A percentile compares a stretch with the other conserved stretches of the same genome.
phyloP scores from a whole-genome alignment of 2,329 filamentous ascomycete species.

The Keithomyces neogunnii region DNA sequence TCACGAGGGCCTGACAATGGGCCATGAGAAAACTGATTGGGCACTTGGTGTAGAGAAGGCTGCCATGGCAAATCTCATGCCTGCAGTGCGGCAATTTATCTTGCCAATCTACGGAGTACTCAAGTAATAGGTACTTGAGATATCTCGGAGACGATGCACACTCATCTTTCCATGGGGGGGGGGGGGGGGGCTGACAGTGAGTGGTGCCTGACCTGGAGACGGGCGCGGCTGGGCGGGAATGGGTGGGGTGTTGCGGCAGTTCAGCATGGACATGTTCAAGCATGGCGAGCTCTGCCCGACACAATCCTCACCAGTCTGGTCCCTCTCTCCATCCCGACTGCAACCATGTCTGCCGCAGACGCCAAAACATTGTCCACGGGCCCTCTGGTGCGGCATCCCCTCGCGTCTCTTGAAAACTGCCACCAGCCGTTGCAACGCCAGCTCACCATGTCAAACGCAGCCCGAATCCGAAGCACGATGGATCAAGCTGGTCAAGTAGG shows the following conservation, averaged over 20 bases:
- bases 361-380: constrained; percentile 35
- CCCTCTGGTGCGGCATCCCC: constrained; percentile 30
- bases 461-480: constrained; percentile 45
- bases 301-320: background rate
- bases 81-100: too few species aligned
- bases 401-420: background rate
- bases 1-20: too few species aligned
- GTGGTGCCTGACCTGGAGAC: too few species aligned
- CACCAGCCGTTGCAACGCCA: background rate
- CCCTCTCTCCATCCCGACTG: background rate
- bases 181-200: too few species aligned
- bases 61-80: too few species aligned
- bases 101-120: too few species aligned
- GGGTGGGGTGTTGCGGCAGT: background rate
- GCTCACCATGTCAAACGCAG: constrained; percentile 20
- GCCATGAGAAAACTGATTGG: too few species aligned
- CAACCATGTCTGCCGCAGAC: constrained; percentile 31
- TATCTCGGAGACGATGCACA: too few species aligned
- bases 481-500: constrained; percentile 51
- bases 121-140: too few species aligned
- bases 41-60: too few species aligned
- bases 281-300: background rate
- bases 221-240: too few species aligned
- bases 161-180: too few species aligned
- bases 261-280: background rate